A percentile compares a stretch with the other conserved stretches of the same genome.
Conservation (phyloP, 2,329 filamentous ascomycete genomes). For the Diplodia seriata region DNA sequence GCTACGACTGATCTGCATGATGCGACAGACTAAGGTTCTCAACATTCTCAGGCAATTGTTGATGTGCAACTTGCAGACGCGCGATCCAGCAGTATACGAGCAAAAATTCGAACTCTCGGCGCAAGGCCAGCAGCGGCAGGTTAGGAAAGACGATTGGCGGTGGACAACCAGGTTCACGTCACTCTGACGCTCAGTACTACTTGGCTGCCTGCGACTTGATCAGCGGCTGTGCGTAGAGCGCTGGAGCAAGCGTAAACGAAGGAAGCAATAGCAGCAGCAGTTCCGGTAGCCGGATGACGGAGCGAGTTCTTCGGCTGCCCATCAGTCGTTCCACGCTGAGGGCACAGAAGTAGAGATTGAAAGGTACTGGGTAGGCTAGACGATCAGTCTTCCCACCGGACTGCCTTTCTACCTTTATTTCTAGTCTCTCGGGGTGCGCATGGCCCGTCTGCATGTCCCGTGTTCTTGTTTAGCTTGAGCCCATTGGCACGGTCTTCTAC, state of each 20-base stretch:
- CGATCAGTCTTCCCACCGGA: neutral
- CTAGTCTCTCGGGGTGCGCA: neutral
- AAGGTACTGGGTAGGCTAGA: neutral
- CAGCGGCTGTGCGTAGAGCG: neutral
- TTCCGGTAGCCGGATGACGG: slow-evolving; percentile 22
- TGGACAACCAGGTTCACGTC: neutral
- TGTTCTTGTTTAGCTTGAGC: slow-evolving; percentile 7
- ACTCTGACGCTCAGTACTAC: slow-evolving; percentile 20
- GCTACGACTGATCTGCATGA: slow-evolving; percentile 61
- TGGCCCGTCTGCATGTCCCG: slow-evolving; percentile 7
- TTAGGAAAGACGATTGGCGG: slow-evolving; percentile 8
- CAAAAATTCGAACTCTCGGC: slow-evolving; percentile 18
- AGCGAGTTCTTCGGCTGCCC: slow-evolving; percentile 3
- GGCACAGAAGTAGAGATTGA: neutral
- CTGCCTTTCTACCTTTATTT: neutral
- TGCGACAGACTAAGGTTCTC: neutral
- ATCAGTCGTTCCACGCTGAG: neutral
- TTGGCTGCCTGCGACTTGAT: slow-evolving; percentile 9
- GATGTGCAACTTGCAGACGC: slow-evolving; percentile 8
- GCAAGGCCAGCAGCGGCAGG: slow-evolving; percentile 3
- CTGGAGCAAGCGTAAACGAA: slow-evolving; percentile 7
- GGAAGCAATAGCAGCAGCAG: slow-evolving; percentile 16
- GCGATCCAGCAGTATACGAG: slow-evolving; percentile 22
- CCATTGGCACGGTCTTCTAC: neutral
- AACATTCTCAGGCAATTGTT: slow-evolving; percentile 18